phyloP scores from a whole-genome alignment of 208 protist genomes.

The Endotrypanum monterogeii region DNA sequence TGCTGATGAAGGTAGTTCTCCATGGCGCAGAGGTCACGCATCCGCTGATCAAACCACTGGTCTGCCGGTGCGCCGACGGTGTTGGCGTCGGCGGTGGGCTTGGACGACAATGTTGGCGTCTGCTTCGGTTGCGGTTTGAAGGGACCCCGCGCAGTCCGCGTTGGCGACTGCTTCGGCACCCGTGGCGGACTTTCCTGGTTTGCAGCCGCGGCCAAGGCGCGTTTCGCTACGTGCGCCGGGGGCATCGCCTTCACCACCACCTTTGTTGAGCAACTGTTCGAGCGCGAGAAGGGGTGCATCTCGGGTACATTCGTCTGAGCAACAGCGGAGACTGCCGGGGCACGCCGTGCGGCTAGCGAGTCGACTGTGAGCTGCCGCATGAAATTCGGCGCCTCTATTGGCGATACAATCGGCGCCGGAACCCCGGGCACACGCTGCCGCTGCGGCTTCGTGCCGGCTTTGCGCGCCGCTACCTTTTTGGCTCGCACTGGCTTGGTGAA shows the following conservation, averaged over 20 bases:
- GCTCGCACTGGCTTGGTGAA: constrained; percentile 17
- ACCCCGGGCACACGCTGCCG: constrained; percentile 24
- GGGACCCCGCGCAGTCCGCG: constrained; percentile 4
- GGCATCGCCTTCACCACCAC: constrained; percentile 23
- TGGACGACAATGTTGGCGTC: constrained; percentile 6
- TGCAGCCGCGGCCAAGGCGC: constrained; percentile 16
- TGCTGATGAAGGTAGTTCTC: constrained; percentile 79
- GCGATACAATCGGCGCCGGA: background rate
- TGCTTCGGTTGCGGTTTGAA: background rate
- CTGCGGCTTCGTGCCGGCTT: background rate
- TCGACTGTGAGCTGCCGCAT: constrained; percentile 21
- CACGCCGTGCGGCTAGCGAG: constrained; percentile 7
- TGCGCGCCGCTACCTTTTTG: constrained; percentile 3
- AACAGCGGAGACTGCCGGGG: constrained; percentile 2
- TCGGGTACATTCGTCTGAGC: constrained; percentile 8
- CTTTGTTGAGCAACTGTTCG: constrained; percentile 11
- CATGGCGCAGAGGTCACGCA: constrained; percentile 61
- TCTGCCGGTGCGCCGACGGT: constrained; percentile 13
- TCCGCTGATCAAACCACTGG: constrained; percentile 33
- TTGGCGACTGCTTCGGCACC: constrained; percentile 20
- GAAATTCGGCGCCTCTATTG: constrained; percentile 10
- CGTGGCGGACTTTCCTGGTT: constrained; percentile 8
- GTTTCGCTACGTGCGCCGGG: constrained; percentile 10
- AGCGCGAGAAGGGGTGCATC: background rate
- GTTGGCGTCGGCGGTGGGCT: background rate